Evolutionary conservation across 108 stramenopile species (phyloP), one percentile per base, ranked within the genome.

Genomic region (Fistulifera solaris): DNA sequence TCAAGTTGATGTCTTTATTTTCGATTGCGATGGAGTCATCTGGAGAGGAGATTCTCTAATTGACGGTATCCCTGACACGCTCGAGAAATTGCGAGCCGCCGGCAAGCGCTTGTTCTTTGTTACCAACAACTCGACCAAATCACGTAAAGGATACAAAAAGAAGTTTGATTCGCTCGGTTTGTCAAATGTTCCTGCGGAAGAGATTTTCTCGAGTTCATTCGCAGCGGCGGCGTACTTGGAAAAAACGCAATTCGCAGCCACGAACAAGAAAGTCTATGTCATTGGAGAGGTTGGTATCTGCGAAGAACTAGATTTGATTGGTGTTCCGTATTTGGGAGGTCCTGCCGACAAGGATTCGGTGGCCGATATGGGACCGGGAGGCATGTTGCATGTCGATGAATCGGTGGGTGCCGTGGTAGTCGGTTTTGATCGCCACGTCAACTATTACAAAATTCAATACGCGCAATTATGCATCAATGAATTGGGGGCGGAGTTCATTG

Each of bases 21-120:
- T 98, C 63, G 98, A 98, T 72, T 98, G 98, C 50, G 98, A 98
- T 64, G 98, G 98, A 56, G 98, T 98, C 47, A 96, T 98, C 63
- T 98, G 98, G 31, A 52, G 38, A 40, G 96, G 96, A 6, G 94
- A 97, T 61, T 86, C 83, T 14, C 58, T 97, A 48, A 95, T 97
- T 58, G 80, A 81, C 40, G 88, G 92, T 7, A 83, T 97, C n/a
- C 92, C 93, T 15, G 91, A 93, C 56, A 94, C 91, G 8, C 71
- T 97, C 16, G 85, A 73, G 12, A 82, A 77, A 57, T 78, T 96
- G 1, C 79, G 94, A 18, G 61, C 75, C 17, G 61, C 78, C 13
- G 94, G 96, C 16, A 98, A 98, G 73, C 83, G 89, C 58, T 87
- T 92, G 68, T 96, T 93, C 70, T 98, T 98, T 58, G 95, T 98